phyloP scores from a whole-genome alignment of 2,329 filamentous ascomycete species.

The Macrophomina pseudophaseolina region DNA sequence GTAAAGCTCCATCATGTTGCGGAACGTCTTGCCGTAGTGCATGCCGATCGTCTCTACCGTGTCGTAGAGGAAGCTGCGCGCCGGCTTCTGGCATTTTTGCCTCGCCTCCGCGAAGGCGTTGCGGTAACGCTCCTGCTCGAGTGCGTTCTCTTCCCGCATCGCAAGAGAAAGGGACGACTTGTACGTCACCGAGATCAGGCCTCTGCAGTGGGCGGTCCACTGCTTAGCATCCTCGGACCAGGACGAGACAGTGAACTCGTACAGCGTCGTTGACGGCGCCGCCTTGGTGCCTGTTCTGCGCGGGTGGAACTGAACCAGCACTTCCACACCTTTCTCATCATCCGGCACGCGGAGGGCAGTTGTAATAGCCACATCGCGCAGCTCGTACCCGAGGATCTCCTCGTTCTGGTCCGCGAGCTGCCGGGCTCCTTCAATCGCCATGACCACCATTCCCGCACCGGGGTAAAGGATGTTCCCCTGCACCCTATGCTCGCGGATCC shows the following conservation, averaged over 20 bases:
- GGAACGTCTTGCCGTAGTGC: constrained; percentile 31
- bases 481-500: constrained; percentile 34
- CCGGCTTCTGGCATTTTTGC: neutral
- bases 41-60: constrained; percentile 33
- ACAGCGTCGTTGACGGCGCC: neutral
- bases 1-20: constrained; percentile 26
- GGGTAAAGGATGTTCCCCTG: constrained; percentile 39
- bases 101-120: neutral
- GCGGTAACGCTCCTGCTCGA: neutral
- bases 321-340: constrained; percentile 18
- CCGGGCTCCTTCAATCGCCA: constrained; percentile 39
- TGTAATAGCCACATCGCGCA: constrained; percentile 13
- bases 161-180: constrained; percentile 4
- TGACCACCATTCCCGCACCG: constrained; percentile 37
- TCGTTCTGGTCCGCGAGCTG: constrained; percentile 18
- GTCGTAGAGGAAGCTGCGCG: constrained; percentile 31
- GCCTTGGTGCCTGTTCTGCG: constrained; percentile 10
- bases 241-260: constrained; percentile 14
- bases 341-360: constrained; percentile 26
- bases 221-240: neutral
- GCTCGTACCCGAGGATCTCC: constrained; percentile 20
- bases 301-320: constrained; percentile 11
- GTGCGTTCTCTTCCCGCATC: neutral
- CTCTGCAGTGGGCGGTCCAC: constrained; percentile 18
- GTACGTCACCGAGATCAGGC: constrained; percentile 13